Evolutionary conservation across 2,329 filamentous ascomycete genomes (phyloP).

Genomic region (Aspergillus sp.): DNA sequence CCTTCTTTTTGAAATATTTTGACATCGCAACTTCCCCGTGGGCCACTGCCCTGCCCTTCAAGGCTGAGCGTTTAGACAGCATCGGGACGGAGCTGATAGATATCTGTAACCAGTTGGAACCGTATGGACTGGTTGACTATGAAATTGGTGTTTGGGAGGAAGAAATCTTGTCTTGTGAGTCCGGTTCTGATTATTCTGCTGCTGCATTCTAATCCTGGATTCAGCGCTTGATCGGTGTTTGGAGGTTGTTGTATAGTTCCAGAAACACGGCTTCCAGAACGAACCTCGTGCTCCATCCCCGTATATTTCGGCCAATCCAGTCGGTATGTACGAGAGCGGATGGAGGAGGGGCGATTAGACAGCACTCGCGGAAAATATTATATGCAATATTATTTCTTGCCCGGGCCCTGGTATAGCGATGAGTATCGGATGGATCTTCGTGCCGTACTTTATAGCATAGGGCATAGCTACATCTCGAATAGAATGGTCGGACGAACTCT

Average conservation of each 20-base stretch:
- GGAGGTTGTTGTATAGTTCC: not conserved
- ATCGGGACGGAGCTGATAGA: not conserved
- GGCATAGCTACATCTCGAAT: not conserved
- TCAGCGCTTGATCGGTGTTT: not conserved
- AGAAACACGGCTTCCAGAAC: not conserved
- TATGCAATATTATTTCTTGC: not conserved
- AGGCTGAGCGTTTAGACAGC: not conserved
- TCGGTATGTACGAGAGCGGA: not conserved
- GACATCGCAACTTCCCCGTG: not conserved
- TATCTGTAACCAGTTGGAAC: not conserved
- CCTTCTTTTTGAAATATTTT: not conserved
- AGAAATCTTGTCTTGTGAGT: not conserved
- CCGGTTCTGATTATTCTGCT: not conserved
- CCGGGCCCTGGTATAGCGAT: not conserved
- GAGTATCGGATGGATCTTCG: not conserved
- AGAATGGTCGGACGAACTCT: not conserved
- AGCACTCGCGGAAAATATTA: too few relatives aligned
- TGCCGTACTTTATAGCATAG: too few relatives aligned
- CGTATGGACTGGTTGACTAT: not conserved
- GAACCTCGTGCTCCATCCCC: not conserved
- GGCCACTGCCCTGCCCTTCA: not conserved
- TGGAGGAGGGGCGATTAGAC: too few relatives aligned
- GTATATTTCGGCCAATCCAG: not conserved
- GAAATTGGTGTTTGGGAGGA: not conserved
- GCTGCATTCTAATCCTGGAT: not conserved